Evolutionary conservation across 495 filamentous ascomycete genomes (phyloP).

Genomic region (Aspergillus cristatus): DNA sequence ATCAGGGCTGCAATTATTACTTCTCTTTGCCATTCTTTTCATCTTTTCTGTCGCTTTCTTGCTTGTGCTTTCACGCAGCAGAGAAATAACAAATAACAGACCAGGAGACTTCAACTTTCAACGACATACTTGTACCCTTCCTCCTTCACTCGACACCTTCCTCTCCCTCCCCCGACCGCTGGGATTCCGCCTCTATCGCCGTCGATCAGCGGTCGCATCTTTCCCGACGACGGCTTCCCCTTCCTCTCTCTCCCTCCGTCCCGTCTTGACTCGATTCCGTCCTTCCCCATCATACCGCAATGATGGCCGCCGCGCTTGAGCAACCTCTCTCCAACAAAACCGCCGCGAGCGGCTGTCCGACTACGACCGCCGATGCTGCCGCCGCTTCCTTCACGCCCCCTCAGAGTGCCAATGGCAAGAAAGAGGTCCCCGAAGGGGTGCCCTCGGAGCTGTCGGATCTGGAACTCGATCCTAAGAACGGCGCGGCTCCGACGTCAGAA

Average conservation of each 20-base stretch:
- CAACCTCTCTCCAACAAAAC: slow-evolving; percentile 20
- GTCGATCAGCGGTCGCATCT: slow-evolving; percentile 43
- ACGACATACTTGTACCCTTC: too few species aligned
- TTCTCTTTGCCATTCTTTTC: too few species aligned
- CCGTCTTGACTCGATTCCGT: slow-evolving; percentile 5
- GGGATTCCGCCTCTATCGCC: slow-evolving; percentile 29
- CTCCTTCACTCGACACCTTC: neutral
- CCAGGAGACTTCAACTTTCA: too few species aligned
- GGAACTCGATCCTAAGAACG: slow-evolving; percentile 30
- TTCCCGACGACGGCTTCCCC: slow-evolving; percentile 30
- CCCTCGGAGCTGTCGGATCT: slow-evolving; percentile 39
- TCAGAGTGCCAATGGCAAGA: slow-evolving; percentile 37
- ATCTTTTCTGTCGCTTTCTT: too few species aligned
- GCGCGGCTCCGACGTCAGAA: slow-evolving; percentile 17
- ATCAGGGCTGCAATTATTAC: too few species aligned
- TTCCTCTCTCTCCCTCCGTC: neutral
- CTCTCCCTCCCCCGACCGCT: slow-evolving; percentile 35
- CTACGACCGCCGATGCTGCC: slow-evolving; percentile 9
- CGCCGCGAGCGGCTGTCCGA: slow-evolving; percentile 8
- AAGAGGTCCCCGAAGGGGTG: slow-evolving; percentile 32
- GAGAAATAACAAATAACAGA: too few species aligned
- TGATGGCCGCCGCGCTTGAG: slow-evolving; percentile 31
- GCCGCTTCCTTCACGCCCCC: slow-evolving; percentile 37
- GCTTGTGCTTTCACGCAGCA: too few species aligned
- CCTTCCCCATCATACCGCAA: slow-evolving; percentile 10